Percentiles rank a stretch among this genome's conserved stretches.
Conservation (phyloP, 2,329 filamentous ascomycete genomes). For the Dryadomyces quercus-mongolicae region DNA sequence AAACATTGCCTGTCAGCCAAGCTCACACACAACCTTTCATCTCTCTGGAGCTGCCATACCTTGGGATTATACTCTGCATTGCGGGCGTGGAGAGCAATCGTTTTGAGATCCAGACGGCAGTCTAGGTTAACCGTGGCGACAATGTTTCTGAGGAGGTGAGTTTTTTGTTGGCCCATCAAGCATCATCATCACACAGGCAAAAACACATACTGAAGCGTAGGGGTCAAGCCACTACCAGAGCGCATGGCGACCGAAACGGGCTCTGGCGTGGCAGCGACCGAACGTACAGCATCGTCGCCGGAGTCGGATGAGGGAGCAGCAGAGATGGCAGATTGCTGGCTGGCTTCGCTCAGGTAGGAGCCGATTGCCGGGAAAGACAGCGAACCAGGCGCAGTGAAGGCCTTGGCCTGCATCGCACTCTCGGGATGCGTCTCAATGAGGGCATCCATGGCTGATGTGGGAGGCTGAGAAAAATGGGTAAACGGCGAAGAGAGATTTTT, state of each 20-base stretch:
- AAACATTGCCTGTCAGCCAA: conserved; percentile 24
- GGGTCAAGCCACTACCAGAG: conserved; percentile 79
- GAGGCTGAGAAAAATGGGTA: too few species aligned
- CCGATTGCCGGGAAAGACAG: conserved; percentile 68
- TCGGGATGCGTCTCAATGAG: conserved; percentile 77
- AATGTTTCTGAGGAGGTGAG: conserved; percentile 65
- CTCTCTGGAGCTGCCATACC: conserved; percentile 42
- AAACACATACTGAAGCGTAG: conserved; percentile 94
- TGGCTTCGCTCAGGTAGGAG: not conserved
- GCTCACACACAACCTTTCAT: conserved; percentile 5
- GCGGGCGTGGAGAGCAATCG: conserved; percentile 92
- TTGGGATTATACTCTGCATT: conserved; percentile 99
- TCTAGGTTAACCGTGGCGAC: conserved; percentile 97
- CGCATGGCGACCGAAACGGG: conserved; percentile 77
- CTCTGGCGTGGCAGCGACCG: conserved; percentile 81
- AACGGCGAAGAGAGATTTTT: too few species aligned
- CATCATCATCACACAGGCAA: conserved; percentile 29
- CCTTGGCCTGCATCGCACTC: conserved; percentile 86
- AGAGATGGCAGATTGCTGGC: not conserved
- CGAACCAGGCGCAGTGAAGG: conserved; percentile 85
- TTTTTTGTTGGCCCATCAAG: not conserved
- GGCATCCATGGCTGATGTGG: conserved; percentile 52
- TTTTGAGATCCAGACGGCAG: conserved; percentile 96
- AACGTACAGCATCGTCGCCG: conserved; percentile 17
- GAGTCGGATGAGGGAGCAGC: not conserved